Base-by-base conservation (phyloP, 345 rosid genomes). In the Arabis alpina region DNA sequence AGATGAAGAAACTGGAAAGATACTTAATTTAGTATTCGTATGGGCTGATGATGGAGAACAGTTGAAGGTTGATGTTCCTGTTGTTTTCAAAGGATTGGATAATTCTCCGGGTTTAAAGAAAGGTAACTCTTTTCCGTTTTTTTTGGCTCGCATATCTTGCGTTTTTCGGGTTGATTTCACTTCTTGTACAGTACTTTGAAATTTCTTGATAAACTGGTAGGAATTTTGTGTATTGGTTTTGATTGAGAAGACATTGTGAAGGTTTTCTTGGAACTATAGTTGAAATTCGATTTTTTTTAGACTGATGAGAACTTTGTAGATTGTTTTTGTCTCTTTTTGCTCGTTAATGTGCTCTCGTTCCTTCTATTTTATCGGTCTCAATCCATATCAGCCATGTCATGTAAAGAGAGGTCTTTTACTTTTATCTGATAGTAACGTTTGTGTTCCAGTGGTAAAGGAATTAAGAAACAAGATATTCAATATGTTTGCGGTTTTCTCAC, bases 41-140 rank as follows among this genome's bases (percentile, higher is more conserved):
- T 91, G 96, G 99, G 97, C 96, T 10, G 83, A 89, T 58, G 88
- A 87, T 6, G 98, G 92, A 5, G 83, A 86, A 2, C 68, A 73
- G 49, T 49, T 94, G 82, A 86, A 87, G 79, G 91, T 90, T 80
- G 89, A 88, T 73, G 93, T 90, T 72, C 98, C 98, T 12, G 51
- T 93, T 78, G 84, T 87, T 69, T 86, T 83, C 82, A 91, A 82
- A 80, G 98, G 98, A 55, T 85, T 82, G 58, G 96, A 89, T 24
- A 59, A 72, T 64, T 86, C 87, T 40, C 91, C 83, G 14, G 97
- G 96, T 77, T 72, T 91, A 32, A 82, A 76, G 77, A 93, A 93
- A 89, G 98, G 97, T 91, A 70, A 19, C 41, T 0, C 2, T 41
- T 54, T 61, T 10, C 10, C 2, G 3, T 8, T 23, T 13, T 13